Evolutionary conservation across 2,329 filamentous ascomycete species (phyloP).

Genomic region (Cryphonectria parasitica): DNA sequence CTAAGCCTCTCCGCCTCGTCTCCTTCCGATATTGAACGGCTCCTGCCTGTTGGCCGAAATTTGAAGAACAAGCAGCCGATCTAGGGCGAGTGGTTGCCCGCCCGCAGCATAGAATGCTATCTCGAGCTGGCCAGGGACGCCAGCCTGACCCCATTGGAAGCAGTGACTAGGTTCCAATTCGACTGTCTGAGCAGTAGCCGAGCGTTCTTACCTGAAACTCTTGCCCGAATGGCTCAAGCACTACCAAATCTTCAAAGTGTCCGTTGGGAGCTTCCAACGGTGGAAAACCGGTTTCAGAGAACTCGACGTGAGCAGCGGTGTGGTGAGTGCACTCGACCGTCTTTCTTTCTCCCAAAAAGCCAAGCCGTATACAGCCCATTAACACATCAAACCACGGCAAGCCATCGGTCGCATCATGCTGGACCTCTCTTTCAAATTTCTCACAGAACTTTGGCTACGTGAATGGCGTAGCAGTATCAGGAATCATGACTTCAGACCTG

Average conservation of each 20-base stretch:
- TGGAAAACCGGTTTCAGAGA: background rate
- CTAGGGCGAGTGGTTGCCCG: background rate
- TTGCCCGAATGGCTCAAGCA: background rate
- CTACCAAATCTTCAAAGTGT: background rate
- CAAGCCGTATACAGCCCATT: background rate
- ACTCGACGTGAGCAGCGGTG: background rate
- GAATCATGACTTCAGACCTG: background rate
- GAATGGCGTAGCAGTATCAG: background rate
- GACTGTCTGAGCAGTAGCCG: background rate
- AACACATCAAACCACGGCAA: background rate
- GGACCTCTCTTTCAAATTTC: background rate
- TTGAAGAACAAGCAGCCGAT: background rate
- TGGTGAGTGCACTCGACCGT: background rate
- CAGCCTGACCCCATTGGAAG: background rate
- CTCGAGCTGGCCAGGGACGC: background rate
- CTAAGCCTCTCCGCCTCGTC: background rate
- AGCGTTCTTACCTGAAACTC: background rate
- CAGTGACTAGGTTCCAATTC: background rate
- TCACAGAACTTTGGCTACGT: background rate
- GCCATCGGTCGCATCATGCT: background rate
- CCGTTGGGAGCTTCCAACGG: background rate
- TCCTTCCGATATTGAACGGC: background rate
- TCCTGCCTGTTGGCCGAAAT: background rate
- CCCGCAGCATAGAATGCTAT: background rate
- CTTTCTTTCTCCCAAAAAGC: background rate